Evolutionary conservation across 306 rosid genomes (phyloP).

Genomic region (Prosopis cineraria): DNA sequence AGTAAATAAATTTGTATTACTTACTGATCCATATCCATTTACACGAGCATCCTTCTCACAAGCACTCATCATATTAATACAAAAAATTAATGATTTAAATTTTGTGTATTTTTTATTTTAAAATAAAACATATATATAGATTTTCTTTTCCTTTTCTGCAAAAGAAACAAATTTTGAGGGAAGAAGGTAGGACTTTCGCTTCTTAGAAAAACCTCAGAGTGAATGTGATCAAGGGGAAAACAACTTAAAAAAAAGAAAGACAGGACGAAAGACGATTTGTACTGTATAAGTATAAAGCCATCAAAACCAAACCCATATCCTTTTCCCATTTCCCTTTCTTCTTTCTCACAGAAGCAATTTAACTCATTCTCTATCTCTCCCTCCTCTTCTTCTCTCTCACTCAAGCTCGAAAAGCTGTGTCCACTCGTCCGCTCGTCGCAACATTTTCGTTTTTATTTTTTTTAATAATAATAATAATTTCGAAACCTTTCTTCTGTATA

Average conservation of each 20-base stretch:
- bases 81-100: no score
- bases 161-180: background rate
- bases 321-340: conserved; percentile 11
- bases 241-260: no score
- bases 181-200: background rate
- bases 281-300: background rate
- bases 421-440: conserved; percentile 45
- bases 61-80: no score
- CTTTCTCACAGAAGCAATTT: background rate
- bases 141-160: background rate
- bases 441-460: conserved; percentile 27
- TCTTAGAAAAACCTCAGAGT: background rate
- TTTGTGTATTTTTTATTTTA: no score
- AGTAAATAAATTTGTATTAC: no score
- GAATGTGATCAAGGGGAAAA: background rate
- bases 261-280: background rate
- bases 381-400: background rate
- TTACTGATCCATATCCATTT: no score
- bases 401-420: conserved; percentile 38
- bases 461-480: background rate
- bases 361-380: conserved; percentile 24
- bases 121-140: no score
- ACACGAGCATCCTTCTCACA: no score
- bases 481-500: background rate
- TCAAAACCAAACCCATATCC: conserved; percentile 20